Percentiles rank a stretch among this genome's conserved stretches.
Evolutionary conservation across 2,329 filamentous ascomycete genomes (phyloP).

Genomic region (Exophiala oligosperma): DNA sequence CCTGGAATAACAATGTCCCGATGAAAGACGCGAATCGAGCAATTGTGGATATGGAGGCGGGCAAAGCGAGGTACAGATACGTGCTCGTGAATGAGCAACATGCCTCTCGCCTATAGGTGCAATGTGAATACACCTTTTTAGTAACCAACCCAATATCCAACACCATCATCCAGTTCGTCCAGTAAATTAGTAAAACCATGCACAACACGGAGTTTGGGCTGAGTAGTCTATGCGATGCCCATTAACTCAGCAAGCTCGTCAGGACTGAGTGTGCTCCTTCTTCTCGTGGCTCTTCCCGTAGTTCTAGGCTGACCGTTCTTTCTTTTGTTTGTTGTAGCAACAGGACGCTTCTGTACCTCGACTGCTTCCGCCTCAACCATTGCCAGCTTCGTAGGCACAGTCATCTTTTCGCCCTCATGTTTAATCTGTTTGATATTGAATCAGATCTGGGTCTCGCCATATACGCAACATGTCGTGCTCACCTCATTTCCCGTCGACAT

Average conservation of each 20-base stretch:
- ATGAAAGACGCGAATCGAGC: conserved; percentile 48
- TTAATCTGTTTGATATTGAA: conserved; percentile 17
- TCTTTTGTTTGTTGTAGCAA: conserved; percentile 10
- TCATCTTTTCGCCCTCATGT: conserved; percentile 33
- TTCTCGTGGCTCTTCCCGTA: conserved; percentile 22
- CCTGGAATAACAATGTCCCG: conserved; percentile 45
- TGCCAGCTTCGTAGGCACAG: conserved; percentile 45
- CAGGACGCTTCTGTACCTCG: conserved; percentile 36
- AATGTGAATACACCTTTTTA: too few relatives aligned
- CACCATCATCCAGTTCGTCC: too few relatives aligned
- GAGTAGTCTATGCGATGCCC: conserved; percentile 13
- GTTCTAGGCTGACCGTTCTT: conserved; percentile 9
- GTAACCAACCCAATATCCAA: too few relatives aligned
- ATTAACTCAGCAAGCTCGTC: conserved; percentile 41
- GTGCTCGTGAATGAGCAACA: conserved; percentile 42
- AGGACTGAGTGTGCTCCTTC: conserved; percentile 47
- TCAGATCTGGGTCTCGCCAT: conserved; percentile 8
- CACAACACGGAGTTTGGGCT: too few relatives aligned
- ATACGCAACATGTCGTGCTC: background rate
- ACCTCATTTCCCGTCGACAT: conserved; percentile 8
- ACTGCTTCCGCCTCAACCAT: conserved; percentile 45
- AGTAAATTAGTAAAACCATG: too few relatives aligned
- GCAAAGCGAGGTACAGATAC: conserved; percentile 49
- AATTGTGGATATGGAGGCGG: conserved; percentile 45
- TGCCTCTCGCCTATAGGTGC: background rate